Conservation (phyloP, 768 basidiomycete species). For the Hebeloma cylindrosporum region DNA sequence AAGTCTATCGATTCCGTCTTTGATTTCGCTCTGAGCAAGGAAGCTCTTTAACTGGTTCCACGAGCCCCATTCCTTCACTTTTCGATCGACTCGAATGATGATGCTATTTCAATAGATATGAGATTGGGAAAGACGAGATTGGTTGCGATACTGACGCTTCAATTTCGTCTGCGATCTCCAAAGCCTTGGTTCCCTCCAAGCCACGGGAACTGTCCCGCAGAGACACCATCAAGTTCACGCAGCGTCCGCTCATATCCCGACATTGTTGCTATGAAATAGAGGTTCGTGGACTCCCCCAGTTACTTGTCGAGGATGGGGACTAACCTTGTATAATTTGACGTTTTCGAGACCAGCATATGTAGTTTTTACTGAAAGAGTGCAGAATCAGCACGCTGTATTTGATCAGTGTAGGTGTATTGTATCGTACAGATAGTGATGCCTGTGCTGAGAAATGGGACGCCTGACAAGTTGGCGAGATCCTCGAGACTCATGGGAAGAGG, state of each 20-base stretch:
- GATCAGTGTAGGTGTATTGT: not conserved
- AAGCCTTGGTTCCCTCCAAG: constrained; percentile 29
- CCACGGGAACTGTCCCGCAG: constrained; percentile 33
- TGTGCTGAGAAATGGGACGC: constrained; percentile 30
- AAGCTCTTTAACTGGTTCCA: constrained; percentile 38
- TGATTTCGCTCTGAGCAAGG: constrained; percentile 39
- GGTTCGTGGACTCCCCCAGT: not conserved
- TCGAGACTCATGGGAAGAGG: constrained; percentile 24
- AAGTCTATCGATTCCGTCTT: constrained; percentile 38
- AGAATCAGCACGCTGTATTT: constrained; percentile 5
- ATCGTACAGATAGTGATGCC: constrained; percentile 27
- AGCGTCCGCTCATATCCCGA: constrained; percentile 32
- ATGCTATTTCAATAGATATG: constrained; percentile 21
- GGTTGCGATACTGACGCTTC: constrained; percentile 26
- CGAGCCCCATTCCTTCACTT: constrained; percentile 36
- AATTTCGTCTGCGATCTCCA: constrained; percentile 37
- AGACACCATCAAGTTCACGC: constrained; percentile 30
- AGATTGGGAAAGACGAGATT: not conserved
- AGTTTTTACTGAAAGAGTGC: constrained; percentile 26
- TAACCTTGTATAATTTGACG: constrained; percentile 40
- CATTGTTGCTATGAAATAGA: constrained; percentile 38
- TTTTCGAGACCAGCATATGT: constrained; percentile 32
- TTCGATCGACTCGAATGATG: constrained; percentile 29
- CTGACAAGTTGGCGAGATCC: constrained; percentile 22
- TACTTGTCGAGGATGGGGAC: constrained; percentile 4